phyloP scores from a whole-genome alignment of 768 basidiomycete genomes.

The Boletus sensibilis region DNA sequence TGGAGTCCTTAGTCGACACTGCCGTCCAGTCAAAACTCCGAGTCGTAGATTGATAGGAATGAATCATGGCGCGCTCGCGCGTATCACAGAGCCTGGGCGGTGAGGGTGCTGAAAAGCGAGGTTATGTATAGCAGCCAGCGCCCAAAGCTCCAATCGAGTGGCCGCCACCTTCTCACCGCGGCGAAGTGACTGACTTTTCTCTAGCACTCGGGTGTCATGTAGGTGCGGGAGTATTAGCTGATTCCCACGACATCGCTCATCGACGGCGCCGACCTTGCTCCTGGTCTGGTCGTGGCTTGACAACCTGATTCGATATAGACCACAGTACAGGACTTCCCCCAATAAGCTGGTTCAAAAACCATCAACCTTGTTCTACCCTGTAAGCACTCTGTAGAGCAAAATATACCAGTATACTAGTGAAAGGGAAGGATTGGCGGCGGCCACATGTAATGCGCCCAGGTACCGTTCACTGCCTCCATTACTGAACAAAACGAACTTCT shows the following conservation, averaged over 20 bases:
- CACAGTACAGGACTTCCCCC: no score
- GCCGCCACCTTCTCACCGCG: background rate
- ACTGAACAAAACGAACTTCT: background rate
- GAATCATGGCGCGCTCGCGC: no score
- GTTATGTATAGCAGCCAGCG: background rate
- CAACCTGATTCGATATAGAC: background rate
- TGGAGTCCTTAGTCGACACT: background rate
- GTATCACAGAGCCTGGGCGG: background rate
- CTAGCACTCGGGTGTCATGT: background rate
- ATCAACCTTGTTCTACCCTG: background rate
- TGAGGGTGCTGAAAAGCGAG: background rate
- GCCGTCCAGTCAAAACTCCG: background rate
- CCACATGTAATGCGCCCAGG: background rate
- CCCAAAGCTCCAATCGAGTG: background rate
- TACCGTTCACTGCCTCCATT: background rate
- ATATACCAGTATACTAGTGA: background rate
- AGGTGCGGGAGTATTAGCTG: background rate
- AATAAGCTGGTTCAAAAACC: background rate
- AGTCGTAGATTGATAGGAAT: background rate
- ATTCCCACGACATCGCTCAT: background rate
- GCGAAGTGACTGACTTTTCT: no score
- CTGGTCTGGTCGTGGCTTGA: background rate
- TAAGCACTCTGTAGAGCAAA: background rate
- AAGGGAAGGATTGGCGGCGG: background rate
- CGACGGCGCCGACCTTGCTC: background rate